Percentiles rank a stretch among this genome's conserved stretches.
These are phyloP conservation scores for Colletotrichum aenigma DNA, from an alignment of 2,329 filamentous ascomycete genomes.

Conservation along the genomic window DNA sequence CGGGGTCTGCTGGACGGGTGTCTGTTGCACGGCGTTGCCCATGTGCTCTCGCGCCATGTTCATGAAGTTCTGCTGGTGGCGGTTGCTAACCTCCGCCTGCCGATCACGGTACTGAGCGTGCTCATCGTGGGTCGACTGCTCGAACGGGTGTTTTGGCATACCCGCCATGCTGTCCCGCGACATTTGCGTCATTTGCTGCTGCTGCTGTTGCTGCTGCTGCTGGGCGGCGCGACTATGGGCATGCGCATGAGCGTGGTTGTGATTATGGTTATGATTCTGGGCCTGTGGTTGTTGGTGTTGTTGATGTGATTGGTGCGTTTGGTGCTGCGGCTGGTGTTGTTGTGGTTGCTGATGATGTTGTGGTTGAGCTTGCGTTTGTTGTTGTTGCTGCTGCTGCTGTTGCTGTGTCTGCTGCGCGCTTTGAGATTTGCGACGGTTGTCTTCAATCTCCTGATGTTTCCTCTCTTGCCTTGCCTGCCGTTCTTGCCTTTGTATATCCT, in stretches of 20 bases:
- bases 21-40: slow-evolving; percentile 15
- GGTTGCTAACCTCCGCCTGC: slow-evolving; percentile 3
- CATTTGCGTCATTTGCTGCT: slow-evolving; percentile 19
- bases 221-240: slow-evolving; percentile 1
- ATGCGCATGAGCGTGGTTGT: background rate
- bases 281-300: slow-evolving; percentile 4
- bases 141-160: slow-evolving; percentile 18
- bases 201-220: slow-evolving; percentile 12
- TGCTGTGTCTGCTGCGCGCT: slow-evolving; percentile 28
- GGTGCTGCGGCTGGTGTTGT: slow-evolving; percentile 25
- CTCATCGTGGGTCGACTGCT: slow-evolving; percentile 20
- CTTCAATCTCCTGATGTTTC: slow-evolving; percentile 41
- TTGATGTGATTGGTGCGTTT: slow-evolving; percentile 16
- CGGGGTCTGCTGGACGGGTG: slow-evolving; percentile 20
- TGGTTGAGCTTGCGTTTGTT: background rate
- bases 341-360: slow-evolving; percentile 23
- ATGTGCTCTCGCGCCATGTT: slow-evolving; percentile 19
- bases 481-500: slow-evolving; percentile 44
- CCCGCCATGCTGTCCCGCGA: slow-evolving; percentile 15
- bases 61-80: slow-evolving; percentile 7
- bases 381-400: slow-evolving; percentile 17
- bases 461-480: slow-evolving; percentile 42
- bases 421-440: slow-evolving; percentile 30
- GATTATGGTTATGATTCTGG: slow-evolving; percentile 4
- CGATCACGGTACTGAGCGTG: slow-evolving; percentile 21